phyloP scores from a whole-genome alignment of 1,139 yeast genomes.

The Eremothecium gossypii region DNA sequence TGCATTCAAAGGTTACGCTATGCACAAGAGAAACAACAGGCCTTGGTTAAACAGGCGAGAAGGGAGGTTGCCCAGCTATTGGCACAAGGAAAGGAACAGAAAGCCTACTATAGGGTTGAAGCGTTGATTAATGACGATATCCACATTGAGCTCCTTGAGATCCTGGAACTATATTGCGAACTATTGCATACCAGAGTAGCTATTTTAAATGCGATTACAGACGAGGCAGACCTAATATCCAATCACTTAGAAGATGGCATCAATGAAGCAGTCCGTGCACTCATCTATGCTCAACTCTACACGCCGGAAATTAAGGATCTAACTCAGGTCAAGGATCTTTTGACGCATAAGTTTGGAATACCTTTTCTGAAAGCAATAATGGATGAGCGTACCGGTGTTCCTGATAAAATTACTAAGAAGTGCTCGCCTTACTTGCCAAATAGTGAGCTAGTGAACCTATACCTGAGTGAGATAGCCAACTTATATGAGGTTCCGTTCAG shows the following conservation, averaged over 20 bases:
- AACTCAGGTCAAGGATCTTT: conserved; percentile 48
- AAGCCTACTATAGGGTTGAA: conserved; percentile 79
- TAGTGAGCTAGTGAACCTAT: conserved; percentile 54
- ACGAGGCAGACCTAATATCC: conserved; percentile 26
- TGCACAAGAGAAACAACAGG: conserved; percentile 73
- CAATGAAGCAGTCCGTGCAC: conserved; percentile 62
- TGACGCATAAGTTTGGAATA: conserved; percentile 54
- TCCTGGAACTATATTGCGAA: conserved; percentile 77
- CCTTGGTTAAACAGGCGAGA: conserved; percentile 73
- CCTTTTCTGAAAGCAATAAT: conserved; percentile 55
- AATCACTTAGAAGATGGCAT: conserved; percentile 28
- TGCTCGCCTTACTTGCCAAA: conserved; percentile 64
- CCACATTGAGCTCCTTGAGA: conserved; percentile 71
- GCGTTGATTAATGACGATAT: conserved; percentile 80
- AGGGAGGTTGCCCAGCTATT: conserved; percentile 64
- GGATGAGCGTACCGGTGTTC: conserved; percentile 50
- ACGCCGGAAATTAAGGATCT: conserved; percentile 68
- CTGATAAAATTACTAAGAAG: conserved; percentile 54
- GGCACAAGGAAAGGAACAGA: conserved; percentile 63
- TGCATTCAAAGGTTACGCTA: conserved; percentile 72
- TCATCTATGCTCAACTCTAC: conserved; percentile 61
- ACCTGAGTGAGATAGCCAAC: conserved; percentile 69
- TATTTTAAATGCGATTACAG: conserved; percentile 33
- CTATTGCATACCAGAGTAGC: conserved; percentile 66
- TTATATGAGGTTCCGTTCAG: conserved; percentile 74